phyloP scores from a whole-genome alignment of 2,329 filamentous ascomycete genomes.

The Ophiostoma sp. region DNA sequence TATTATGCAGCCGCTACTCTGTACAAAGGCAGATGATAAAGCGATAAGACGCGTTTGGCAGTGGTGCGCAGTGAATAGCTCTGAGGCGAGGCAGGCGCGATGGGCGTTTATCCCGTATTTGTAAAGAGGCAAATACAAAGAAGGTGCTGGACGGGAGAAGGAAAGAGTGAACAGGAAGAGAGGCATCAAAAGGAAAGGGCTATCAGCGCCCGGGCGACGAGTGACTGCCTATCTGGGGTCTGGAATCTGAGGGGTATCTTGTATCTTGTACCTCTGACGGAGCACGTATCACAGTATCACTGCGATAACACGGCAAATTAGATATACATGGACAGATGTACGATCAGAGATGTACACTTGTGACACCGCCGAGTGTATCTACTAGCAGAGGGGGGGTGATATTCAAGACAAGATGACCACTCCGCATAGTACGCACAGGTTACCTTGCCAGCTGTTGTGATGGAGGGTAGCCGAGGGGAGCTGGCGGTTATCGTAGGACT shows the following conservation, averaged over 20 bases:
- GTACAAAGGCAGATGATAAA: not conserved
- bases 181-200: not conserved
- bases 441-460: not conserved
- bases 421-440: not conserved
- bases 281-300: not conserved
- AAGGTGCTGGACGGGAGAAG: not conserved
- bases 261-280: slow-evolving; percentile 8
- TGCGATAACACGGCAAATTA: not conserved
- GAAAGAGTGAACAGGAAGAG: not conserved
- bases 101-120: not conserved
- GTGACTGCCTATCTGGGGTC: not conserved
- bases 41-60: slow-evolving; percentile 4
- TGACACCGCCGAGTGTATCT: not conserved
- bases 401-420: not conserved
- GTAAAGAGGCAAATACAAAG: slow-evolving; percentile 1
- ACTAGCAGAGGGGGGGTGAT: not conserved
- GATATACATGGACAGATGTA: not conserved
- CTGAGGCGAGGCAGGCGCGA: not conserved
- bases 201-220: not conserved
- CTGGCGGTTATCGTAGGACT: slow-evolving; percentile 1
- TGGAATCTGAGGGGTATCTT: not conserved
- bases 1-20: too few species aligned
- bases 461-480: slow-evolving; percentile 8
- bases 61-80: not conserved
- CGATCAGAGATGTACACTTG: not conserved